Percentiles rank a stretch among this genome's conserved stretches.
Conservation (phyloP, 129 eudicot species). For the Flaveria ramosissima region DNA sequence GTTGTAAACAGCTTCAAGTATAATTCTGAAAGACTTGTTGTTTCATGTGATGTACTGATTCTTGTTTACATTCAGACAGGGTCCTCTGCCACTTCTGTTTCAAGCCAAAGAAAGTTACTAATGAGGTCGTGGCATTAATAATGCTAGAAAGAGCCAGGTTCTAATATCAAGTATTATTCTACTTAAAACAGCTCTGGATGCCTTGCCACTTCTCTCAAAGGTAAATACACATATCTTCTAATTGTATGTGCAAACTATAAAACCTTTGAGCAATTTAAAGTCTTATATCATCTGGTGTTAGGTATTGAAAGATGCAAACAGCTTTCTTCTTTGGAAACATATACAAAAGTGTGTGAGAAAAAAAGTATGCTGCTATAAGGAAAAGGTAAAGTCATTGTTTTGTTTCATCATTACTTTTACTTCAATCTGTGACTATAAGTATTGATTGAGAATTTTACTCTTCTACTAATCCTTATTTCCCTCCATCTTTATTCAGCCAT, state of each 20-base stretch:
- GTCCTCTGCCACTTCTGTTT: conserved; percentile 98
- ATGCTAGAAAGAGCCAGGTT: conserved; percentile 75
- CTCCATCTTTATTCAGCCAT: too few relatives aligned
- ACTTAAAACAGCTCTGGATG: conserved; percentile 93
- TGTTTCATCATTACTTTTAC: neutral
- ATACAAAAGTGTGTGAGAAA: conserved; percentile 77
- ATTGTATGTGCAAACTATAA: neutral
- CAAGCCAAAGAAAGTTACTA: conserved; percentile 87
- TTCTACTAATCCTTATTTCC: neutral
- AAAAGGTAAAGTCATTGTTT: conserved; percentile 54
- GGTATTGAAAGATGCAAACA: conserved; percentile 90
- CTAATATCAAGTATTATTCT: conserved; percentile 86
- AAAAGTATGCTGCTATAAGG: conserved; percentile 74
- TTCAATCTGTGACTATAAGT: conserved; percentile 1
- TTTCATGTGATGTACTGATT: conserved; percentile 4
- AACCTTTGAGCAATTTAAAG: conserved; percentile 15
- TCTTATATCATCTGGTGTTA: conserved; percentile 28
- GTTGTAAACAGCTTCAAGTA: neutral
- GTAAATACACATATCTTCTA: conserved; percentile 37
- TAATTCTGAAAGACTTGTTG: conserved; percentile 1
- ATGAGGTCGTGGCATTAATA: conserved; percentile 61
- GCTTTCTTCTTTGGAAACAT: conserved; percentile 84
- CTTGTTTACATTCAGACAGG: conserved; percentile 62
- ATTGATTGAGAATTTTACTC: neutral
- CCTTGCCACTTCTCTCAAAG: conserved; percentile 88